Percentiles rank a stretch among this genome's conserved stretches.
Evolutionary conservation across 495 filamentous ascomycete genomes (phyloP).

Genomic region (Penicillium roqueforti): DNA sequence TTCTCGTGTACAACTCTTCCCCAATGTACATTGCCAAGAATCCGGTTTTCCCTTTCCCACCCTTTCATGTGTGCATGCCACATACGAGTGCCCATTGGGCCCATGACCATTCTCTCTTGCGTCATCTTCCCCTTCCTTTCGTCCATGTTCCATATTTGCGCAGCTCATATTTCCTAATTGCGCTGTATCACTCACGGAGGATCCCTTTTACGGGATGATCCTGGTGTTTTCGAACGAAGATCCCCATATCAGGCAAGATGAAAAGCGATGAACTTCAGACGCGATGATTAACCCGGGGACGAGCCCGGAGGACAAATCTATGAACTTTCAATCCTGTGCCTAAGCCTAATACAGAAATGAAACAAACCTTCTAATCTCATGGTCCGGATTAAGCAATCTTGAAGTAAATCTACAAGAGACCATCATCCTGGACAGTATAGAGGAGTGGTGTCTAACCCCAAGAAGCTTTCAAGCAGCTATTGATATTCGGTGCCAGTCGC

Average conservation of each 20-base stretch:
- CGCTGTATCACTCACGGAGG: slow-evolving; percentile 25
- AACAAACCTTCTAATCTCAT: background rate
- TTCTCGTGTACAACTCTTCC: slow-evolving; percentile 23
- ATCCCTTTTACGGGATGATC: slow-evolving; percentile 9
- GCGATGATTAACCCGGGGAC: slow-evolving; percentile 18
- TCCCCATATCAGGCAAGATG: slow-evolving; percentile 11
- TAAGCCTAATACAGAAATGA: slow-evolving; percentile 6
- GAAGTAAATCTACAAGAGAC: too few species aligned
- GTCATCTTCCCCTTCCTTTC: slow-evolving; percentile 16
- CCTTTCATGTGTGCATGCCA: slow-evolving; percentile 11
- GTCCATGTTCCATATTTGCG: slow-evolving; percentile 28
- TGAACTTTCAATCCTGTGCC: slow-evolving; percentile 2
- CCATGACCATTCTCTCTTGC: slow-evolving; percentile 17
- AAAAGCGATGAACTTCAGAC: slow-evolving; percentile 20
- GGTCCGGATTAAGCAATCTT: too few species aligned
- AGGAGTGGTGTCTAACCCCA: too few species aligned
- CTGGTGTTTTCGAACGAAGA: slow-evolving; percentile 20
- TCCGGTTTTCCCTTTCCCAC: background rate
- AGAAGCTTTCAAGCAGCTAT: too few species aligned
- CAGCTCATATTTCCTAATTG: slow-evolving; percentile 27
- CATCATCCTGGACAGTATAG: too few species aligned
- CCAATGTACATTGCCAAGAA: slow-evolving; percentile 24
- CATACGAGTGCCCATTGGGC: slow-evolving; percentile 8
- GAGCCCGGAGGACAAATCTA: slow-evolving; percentile 4
- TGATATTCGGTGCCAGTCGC: background rate